phyloP scores from a whole-genome alignment of 2,329 filamentous ascomycete species.

The Aspergillus oerlinghausenensis region DNA sequence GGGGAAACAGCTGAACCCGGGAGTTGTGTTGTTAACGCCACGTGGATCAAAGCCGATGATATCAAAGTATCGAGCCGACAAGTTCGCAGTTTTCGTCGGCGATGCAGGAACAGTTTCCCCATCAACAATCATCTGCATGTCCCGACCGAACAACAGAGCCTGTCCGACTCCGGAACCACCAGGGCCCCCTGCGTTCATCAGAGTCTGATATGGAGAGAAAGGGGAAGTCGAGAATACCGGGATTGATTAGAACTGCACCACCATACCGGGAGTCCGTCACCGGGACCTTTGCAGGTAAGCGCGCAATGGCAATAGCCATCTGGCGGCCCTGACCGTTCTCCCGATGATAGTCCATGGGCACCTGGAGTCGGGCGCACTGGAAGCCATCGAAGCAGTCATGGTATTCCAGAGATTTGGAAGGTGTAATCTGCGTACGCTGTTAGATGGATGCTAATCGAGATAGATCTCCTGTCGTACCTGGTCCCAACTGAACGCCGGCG shows the following conservation, averaged over 20 bases:
- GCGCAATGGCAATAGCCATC: constrained; percentile 44
- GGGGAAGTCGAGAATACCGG: constrained; percentile 22
- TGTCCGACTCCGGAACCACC: constrained; percentile 40
- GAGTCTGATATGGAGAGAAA: background rate
- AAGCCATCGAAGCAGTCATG: constrained; percentile 43
- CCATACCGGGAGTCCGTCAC: constrained; percentile 42
- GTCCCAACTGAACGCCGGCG: constrained; percentile 10
- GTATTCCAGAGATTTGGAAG: constrained; percentile 31
- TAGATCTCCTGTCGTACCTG: constrained; percentile 5
- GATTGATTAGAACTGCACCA: constrained; percentile 47
- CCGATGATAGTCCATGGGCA: constrained; percentile 46
- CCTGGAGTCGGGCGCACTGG: constrained; percentile 46
- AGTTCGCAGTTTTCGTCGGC: background rate
- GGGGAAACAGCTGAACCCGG: constrained; percentile 39
- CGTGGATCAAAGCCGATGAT: constrained; percentile 45
- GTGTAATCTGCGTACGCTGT: constrained; percentile 15
- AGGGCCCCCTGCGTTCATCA: constrained; percentile 34
- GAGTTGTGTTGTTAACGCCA: constrained; percentile 40
- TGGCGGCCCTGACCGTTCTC: constrained; percentile 27
- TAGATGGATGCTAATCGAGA: background rate
- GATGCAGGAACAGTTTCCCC: constrained; percentile 22
- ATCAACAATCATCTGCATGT: constrained; percentile 37
- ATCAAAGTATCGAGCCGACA: constrained; percentile 31
- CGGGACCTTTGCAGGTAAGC: constrained; percentile 41
- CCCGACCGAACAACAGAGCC: constrained; percentile 27